Evolutionary conservation across 208 protist genomes (phyloP).

Genomic region (Leishmania major): DNA sequence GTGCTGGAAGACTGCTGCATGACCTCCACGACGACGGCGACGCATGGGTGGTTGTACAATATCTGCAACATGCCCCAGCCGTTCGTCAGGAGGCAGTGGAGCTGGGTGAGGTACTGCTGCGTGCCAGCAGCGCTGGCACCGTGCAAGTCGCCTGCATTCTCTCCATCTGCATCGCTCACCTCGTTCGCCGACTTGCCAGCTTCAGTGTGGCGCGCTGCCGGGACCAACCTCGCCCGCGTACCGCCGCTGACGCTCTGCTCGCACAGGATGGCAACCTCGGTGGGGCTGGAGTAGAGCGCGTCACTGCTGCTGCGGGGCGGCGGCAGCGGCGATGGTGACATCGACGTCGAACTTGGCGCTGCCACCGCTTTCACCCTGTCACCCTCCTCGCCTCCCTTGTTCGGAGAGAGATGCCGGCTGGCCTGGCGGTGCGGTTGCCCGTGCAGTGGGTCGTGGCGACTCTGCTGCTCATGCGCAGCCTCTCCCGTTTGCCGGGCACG

Average conservation of each 20-base stretch:
- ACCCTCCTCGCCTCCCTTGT: not conserved
- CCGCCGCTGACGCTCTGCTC: not conserved
- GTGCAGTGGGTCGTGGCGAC: not conserved
- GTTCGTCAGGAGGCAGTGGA: constrained; percentile 44
- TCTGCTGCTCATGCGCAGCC: not conserved
- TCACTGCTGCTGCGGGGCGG: not conserved
- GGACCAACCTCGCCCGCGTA: not conserved
- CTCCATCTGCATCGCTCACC: not conserved
- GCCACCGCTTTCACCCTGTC: not conserved
- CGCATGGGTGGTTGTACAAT: constrained; percentile 46
- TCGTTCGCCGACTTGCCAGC: not conserved
- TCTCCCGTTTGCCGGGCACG: not conserved
- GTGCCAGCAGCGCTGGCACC: constrained; percentile 9
- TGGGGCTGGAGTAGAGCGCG: not conserved
- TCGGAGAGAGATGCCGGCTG: not conserved
- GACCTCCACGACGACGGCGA: constrained; percentile 42
- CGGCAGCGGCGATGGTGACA: not conserved
- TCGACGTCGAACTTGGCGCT: not conserved
- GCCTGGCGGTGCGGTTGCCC: not conserved
- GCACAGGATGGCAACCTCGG: not conserved
- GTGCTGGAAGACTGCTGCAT: constrained; percentile 33
- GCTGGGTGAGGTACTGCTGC: constrained; percentile 39
- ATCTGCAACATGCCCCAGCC: constrained; percentile 72
- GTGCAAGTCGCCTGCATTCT: not conserved
- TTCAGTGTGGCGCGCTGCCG: not conserved